phyloP scores from a whole-genome alignment of 2,329 filamentous ascomycete genomes.

The Stemphylium vesicarium region DNA sequence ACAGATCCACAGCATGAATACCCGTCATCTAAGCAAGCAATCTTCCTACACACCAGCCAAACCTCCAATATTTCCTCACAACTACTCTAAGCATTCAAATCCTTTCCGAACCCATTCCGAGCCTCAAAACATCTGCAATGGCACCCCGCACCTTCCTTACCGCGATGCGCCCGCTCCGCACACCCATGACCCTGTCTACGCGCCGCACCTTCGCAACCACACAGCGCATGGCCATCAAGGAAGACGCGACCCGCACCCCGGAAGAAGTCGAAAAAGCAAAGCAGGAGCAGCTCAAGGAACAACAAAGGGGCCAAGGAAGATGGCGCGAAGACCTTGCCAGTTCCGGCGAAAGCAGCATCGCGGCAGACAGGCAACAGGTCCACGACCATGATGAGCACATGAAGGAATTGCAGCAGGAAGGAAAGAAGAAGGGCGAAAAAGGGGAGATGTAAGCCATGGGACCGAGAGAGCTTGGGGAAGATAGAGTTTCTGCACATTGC shows the following conservation, averaged over 20 bases:
- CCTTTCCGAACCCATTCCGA: neutral
- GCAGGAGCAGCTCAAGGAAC: slow-evolving; percentile 53
- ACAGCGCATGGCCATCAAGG: slow-evolving; percentile 46
- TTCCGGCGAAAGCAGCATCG: slow-evolving; percentile 49
- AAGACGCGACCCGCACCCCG: slow-evolving; percentile 48
- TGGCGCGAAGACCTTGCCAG: slow-evolving; percentile 54
- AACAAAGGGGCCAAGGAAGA: slow-evolving; percentile 51
- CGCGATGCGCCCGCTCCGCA: slow-evolving; percentile 16
- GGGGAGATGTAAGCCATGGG: slow-evolving; percentile 30
- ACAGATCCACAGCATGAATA: neutral
- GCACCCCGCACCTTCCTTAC: slow-evolving; percentile 22
- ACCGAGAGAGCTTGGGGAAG: neutral
- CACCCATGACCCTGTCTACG: slow-evolving; percentile 5
- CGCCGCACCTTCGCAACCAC: slow-evolving; percentile 42
- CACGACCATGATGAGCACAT: slow-evolving; percentile 52
- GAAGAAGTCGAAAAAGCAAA: slow-evolving; percentile 53
- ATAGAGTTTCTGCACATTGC: neutral
- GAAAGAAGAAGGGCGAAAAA: slow-evolving; percentile 50
- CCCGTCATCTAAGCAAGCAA: neutral
- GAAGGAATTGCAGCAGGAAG: slow-evolving; percentile 54
- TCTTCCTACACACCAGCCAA: neutral
- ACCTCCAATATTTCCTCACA: neutral
- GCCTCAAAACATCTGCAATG: slow-evolving; percentile 14
- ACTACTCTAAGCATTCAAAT: neutral
- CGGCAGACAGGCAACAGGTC: slow-evolving; percentile 53